Percentiles rank a stretch among this genome's conserved stretches.
Conservation (phyloP, 176 grass and related monocot genomes). For the Tillandsia leiboldiana region DNA sequence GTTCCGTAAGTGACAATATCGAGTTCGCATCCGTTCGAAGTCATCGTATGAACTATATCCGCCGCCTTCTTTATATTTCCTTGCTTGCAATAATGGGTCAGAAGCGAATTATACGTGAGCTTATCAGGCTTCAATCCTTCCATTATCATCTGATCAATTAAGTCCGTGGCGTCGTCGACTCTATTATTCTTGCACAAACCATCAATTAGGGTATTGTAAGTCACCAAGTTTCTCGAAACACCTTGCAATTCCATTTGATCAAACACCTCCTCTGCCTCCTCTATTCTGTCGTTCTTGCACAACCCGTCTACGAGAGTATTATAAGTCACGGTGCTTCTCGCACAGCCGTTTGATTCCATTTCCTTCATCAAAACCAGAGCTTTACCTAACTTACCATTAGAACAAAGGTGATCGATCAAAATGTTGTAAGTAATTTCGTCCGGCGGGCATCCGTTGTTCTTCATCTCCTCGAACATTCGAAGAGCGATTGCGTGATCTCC, state of each 20-base stretch:
- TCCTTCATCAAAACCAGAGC: slow-evolving; percentile 83
- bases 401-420: slow-evolving; percentile 71
- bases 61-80: slow-evolving; percentile 70
- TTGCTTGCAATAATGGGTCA: slow-evolving; percentile 82
- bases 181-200: slow-evolving; percentile 61
- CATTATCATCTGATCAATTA: slow-evolving; percentile 64
- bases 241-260: slow-evolving; percentile 82
- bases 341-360: slow-evolving; percentile 60
- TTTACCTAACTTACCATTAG: slow-evolving; percentile 42
- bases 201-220: slow-evolving; percentile 69
- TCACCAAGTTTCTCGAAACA: slow-evolving; percentile 57
- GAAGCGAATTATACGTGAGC: slow-evolving; percentile 81
- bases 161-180: slow-evolving; percentile 63
- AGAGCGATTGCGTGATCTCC: slow-evolving; percentile 61
- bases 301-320: slow-evolving; percentile 70
- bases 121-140: slow-evolving; percentile 68
- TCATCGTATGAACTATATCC: slow-evolving; percentile 74
- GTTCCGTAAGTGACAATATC: slow-evolving; percentile 71
- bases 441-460: slow-evolving; percentile 58
- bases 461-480: slow-evolving; percentile 88
- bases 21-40: slow-evolving; percentile 66
- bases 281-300: slow-evolving; percentile 79
- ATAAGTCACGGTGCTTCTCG: slow-evolving; percentile 56
- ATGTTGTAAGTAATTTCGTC: slow-evolving; percentile 77
- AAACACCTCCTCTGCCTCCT: slow-evolving; percentile 80